A percentile compares a stretch with the other conserved stretches of the same genome.
Conservation (phyloP, 257 asterid species). For the Perilla frutescens region DNA sequence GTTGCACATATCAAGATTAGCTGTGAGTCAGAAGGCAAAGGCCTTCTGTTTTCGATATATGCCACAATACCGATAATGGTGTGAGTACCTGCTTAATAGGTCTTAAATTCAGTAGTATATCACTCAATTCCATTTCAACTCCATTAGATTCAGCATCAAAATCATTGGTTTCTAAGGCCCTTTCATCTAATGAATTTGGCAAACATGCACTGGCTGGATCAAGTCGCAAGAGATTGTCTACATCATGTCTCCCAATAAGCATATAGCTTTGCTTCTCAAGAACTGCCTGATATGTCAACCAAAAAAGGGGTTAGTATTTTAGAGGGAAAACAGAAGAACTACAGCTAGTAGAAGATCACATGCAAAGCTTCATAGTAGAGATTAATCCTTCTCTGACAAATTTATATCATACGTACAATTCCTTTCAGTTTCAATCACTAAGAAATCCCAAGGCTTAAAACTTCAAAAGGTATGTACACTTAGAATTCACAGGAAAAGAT, state of each 20-base stretch:
- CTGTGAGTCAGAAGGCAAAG: constrained; percentile 5
- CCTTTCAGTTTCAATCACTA: constrained; percentile 23
- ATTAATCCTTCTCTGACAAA: constrained; percentile 21
- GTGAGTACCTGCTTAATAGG: constrained; percentile 89
- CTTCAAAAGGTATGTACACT: constrained; percentile 2
- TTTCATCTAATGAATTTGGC: constrained; percentile 63
- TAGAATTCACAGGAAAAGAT: constrained; percentile 15
- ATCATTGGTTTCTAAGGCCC: constrained; percentile 48
- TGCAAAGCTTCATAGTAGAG: constrained; percentile 32
- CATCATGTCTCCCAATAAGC: constrained; percentile 97
- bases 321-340: constrained; percentile 18
- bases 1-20: constrained; percentile 15
- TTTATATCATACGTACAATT: constrained; percentile 3
- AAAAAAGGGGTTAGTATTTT: constrained; percentile 26
- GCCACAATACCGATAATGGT: constrained; percentile 25
- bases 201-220: constrained; percentile 88
- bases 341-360: constrained; percentile 30
- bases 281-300: constrained; percentile 80
- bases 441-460: constrained; percentile 5
- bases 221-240: constrained; percentile 84
- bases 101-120: constrained; percentile 73
- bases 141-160: constrained; percentile 61
- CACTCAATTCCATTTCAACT: constrained; percentile 78
- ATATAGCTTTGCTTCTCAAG: constrained; percentile 99
- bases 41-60: constrained; percentile 16